Evolutionary conservation across 345 rosid species (phyloP), one percentile per base, ranked within the genome.

Genomic region (Boechera divaricarpa): DNA sequence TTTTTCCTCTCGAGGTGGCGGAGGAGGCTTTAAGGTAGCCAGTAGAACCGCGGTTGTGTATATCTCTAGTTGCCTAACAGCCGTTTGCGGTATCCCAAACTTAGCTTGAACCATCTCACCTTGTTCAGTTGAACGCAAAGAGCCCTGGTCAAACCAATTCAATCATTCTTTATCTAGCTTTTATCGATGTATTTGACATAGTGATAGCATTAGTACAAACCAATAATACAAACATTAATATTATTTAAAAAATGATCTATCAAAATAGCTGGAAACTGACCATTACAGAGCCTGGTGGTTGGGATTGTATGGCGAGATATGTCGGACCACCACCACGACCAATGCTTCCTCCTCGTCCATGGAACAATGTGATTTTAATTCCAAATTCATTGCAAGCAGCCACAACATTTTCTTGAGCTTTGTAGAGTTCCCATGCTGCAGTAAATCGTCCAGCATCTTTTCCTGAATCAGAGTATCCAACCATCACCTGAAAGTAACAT

Each of bases 31-130:
- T 75, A 94, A 80, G 41, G 98, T 92, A 64, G 98, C 87, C 2
- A 94, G 97, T 13, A 94, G 87, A 73, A 94, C 98, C 5, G 98
- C 97, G 7, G 97, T 94, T 67, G 98, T 94, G 87, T 88, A 94
- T 77, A 94, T 88, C 85, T 94, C 98, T 41, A 94, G 84, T 73
- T 94, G 98, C 56, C 98, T 88, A 41, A 92, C 91, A 7, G 98
- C 97, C 0, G 95, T 92, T 70, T 84, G 91, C 31, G 98, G 92
- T 79, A 94, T 82, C 53, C 98, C 98, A 79, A 94, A 94, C 83
- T 94, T 94, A 39, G 98, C 98, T 76, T 94, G 97, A 72, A 94
- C 97, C 98, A 94, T 94, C 85, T 94, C 98, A 70, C 97, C 98
- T 88, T 94, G 98, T 82, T 94, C 98, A 10, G 98, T 94, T 4